Evolutionary conservation across 495 filamentous ascomycete genomes (phyloP).

Genomic region (Bombardia bombarda): DNA sequence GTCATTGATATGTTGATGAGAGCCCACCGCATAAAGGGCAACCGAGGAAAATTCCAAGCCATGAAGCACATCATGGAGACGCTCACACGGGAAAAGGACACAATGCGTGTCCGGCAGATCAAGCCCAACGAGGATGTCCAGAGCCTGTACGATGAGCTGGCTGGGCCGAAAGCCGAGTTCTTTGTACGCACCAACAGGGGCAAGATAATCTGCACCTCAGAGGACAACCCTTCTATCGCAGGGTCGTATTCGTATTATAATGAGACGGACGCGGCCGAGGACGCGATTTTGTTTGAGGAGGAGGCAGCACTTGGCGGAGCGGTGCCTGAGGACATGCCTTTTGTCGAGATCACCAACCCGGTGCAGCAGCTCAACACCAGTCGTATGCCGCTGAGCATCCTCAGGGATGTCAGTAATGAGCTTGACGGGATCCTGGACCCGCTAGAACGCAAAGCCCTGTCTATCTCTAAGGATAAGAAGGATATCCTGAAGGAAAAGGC

Average conservation of each 20-base stretch:
- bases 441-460: too few relatives aligned
- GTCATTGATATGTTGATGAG: constrained; percentile 14
- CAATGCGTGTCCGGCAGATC: constrained; percentile 30
- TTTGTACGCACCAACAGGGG: constrained; percentile 10
- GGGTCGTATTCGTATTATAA: constrained; percentile 30
- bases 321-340: constrained; percentile 22
- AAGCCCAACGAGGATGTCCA: constrained; percentile 28
- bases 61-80: constrained; percentile 29
- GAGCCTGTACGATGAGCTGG: constrained; percentile 32
- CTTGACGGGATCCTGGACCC: too few relatives aligned
- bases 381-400: constrained; percentile 11
- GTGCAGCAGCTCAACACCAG: constrained; percentile 26
- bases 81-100: constrained; percentile 29
- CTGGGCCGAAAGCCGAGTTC: constrained; percentile 18
- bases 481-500: too few relatives aligned
- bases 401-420: too few relatives aligned
- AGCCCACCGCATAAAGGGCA: constrained; percentile 23
- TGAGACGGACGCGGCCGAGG: constrained; percentile 38
- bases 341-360: constrained; percentile 28
- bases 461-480: too few relatives aligned
- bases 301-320: constrained; percentile 16
- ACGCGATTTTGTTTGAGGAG: constrained; percentile 38
- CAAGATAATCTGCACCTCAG: constrained; percentile 5
- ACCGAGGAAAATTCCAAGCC: constrained; percentile 23
- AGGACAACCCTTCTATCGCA: constrained; percentile 4